Conservation (phyloP, 1,284 basidiomycete genomes). For the Fomitiporia mediterranea region DNA sequence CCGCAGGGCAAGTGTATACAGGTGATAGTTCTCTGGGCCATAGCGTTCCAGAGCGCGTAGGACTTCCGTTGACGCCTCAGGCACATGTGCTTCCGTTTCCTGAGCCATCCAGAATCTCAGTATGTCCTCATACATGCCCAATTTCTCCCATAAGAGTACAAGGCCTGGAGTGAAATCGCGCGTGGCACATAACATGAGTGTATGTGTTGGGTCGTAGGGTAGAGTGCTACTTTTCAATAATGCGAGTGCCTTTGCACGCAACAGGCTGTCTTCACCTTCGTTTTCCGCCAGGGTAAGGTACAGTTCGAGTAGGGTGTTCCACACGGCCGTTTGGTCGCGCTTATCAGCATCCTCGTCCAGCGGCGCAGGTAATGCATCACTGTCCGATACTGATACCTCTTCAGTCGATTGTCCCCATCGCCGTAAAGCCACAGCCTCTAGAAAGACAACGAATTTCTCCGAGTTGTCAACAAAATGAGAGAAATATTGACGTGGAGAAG, state of each 20-base stretch:
- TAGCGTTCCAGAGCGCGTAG: constrained; percentile 71
- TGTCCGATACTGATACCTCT: constrained; percentile 18
- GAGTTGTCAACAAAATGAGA: constrained; percentile 93
- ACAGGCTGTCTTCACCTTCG: constrained; percentile 22
- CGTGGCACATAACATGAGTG: constrained; percentile 88
- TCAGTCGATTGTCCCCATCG: constrained; percentile 81
- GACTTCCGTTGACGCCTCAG: constrained; percentile 60
- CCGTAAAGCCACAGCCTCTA: constrained; percentile 80
- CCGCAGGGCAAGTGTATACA: constrained; percentile 87
- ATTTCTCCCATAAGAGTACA: constrained; percentile 86
- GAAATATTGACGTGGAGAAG: constrained; percentile 86
- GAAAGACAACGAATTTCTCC: constrained; percentile 78
- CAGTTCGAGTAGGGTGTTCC: constrained; percentile 95
- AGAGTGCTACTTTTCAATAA: constrained; percentile 59
- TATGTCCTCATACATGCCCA: constrained; percentile 96
- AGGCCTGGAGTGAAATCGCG: constrained; percentile 79
- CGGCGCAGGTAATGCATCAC: constrained; percentile 26
- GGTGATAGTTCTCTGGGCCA: constrained; percentile 62
- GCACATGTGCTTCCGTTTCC: constrained; percentile 37
- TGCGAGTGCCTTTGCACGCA: constrained; percentile 58
- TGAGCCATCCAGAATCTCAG: constrained; percentile 87
- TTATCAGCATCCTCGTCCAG: constrained; percentile 52
- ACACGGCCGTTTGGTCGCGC: constrained; percentile 80
- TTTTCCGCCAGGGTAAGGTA: constrained; percentile 61
- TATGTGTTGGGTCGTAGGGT: constrained; percentile 89